Evolutionary conservation across 345 rosid genomes (phyloP).

Genomic region (Jatropha curcas): DNA sequence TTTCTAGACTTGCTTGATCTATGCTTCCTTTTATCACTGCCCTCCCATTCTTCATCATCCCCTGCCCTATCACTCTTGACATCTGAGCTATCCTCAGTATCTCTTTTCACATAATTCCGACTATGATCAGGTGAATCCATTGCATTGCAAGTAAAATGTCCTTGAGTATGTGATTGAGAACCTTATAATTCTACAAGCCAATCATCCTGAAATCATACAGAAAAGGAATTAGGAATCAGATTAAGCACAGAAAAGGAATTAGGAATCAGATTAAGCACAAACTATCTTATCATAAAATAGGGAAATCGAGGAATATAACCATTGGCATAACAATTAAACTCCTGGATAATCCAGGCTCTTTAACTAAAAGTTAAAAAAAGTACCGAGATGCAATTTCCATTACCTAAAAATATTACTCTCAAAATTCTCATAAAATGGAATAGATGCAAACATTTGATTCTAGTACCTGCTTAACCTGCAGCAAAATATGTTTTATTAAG

Average conservation of each 20-base stretch:
- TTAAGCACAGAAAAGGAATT: background rate
- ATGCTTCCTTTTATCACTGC: slow-evolving; percentile 61
- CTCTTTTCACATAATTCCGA: slow-evolving; percentile 47
- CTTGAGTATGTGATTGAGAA: background rate
- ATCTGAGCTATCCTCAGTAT: slow-evolving; percentile 45
- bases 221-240: background rate
- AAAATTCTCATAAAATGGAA: no score
- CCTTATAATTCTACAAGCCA: background rate
- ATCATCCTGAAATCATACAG: background rate
- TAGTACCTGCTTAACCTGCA: no score
- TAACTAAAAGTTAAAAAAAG: no score
- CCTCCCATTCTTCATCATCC: slow-evolving; percentile 63
- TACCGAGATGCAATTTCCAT: no score
- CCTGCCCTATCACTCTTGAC: slow-evolving; percentile 45
- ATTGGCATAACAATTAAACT: no score
- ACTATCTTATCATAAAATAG: no score
- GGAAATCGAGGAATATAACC: no score
- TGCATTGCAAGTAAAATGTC: slow-evolving; percentile 27
- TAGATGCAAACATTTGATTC: no score
- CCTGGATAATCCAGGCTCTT: no score
- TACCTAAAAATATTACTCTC: no score
- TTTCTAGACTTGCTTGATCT: slow-evolving; percentile 61
- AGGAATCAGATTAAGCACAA: no score
- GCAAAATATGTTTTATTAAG: no score
- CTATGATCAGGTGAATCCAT: slow-evolving; percentile 71